Evolutionary conservation across 176 grass and related monocot species (phyloP).

Genomic region (Triticum urartu): DNA sequence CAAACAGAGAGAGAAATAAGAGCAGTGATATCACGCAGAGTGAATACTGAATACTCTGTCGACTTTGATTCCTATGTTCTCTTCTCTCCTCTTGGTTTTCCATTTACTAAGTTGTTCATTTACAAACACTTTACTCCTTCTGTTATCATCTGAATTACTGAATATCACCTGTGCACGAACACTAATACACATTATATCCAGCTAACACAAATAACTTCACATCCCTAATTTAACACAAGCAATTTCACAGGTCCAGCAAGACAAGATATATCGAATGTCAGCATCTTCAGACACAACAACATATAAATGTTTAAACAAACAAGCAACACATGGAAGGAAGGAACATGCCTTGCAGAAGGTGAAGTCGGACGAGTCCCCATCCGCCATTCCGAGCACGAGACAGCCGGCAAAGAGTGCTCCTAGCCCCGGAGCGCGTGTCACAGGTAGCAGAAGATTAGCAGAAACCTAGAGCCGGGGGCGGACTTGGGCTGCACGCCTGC

Average conservation of each 20-base stretch:
- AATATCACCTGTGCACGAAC: background rate
- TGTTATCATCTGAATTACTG: background rate
- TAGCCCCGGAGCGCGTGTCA: background rate
- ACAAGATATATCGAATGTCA: background rate
- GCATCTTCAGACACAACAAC: background rate
- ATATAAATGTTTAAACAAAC: background rate
- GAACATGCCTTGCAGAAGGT: slow-evolving; percentile 72
- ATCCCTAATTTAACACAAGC: background rate
- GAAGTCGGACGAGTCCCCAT: slow-evolving; percentile 71
- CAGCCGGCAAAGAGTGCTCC: background rate
- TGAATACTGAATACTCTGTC: background rate
- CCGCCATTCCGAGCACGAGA: slow-evolving; percentile 38
- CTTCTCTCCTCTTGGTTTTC: background rate
- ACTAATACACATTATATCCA: background rate
- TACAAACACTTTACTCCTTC: background rate
- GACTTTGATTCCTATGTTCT: background rate
- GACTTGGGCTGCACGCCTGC: no score
- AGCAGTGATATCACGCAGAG: background rate
- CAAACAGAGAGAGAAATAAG: slow-evolving; percentile 3
- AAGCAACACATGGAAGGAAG: background rate
- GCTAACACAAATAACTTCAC: background rate
- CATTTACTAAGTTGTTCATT: background rate
- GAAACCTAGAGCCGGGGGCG: no score
- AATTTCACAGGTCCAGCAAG: background rate
- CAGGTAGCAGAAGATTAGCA: no score